Conservation (phyloP, 2,329 filamentous ascomycete species). For the Akanthomyces uredinophilus region DNA sequence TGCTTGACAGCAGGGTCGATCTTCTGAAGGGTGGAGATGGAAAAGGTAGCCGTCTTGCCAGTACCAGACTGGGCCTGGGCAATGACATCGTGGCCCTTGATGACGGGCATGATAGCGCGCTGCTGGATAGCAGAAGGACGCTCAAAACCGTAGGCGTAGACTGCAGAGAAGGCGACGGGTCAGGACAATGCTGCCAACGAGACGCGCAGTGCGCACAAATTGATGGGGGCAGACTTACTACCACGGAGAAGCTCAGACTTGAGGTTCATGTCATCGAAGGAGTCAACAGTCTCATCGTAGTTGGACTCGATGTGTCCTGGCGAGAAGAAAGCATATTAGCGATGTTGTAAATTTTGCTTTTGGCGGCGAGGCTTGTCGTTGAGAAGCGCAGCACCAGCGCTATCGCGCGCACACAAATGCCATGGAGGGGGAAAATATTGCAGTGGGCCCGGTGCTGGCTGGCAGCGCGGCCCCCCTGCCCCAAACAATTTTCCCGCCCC, state of each 20-base stretch:
- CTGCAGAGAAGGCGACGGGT: constrained; percentile 30
- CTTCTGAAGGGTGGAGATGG: constrained; percentile 98
- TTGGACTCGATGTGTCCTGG: constrained; percentile 99
- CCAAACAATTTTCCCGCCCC: constrained; percentile 10
- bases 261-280: constrained; percentile 96
- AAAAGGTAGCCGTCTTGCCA: constrained; percentile 99
- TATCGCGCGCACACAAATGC: constrained; percentile 11
- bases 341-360: constrained; percentile 15
- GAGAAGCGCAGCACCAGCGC: neutral
- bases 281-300: constrained; percentile 99
- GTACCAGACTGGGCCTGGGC: constrained; percentile 99
- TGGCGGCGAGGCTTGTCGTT: neutral
- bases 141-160: constrained; percentile 99
- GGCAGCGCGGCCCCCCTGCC: constrained; percentile 1
- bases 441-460: constrained; percentile 5
- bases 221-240: constrained; percentile 42
- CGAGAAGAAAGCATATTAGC: constrained; percentile 18
- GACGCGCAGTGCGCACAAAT: constrained; percentile 14
- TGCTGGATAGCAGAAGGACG: constrained; percentile 99
- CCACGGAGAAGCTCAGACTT: constrained; percentile 97
- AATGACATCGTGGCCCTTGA: constrained; percentile 99
- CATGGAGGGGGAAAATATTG: constrained; percentile 12
- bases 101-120: constrained; percentile 99
- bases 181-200: constrained; percentile 18
- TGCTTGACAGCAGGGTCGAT: constrained; percentile 92